Conservation (phyloP, 2,329 filamentous ascomycete species). For the Aureobasidium sp. region DNA sequence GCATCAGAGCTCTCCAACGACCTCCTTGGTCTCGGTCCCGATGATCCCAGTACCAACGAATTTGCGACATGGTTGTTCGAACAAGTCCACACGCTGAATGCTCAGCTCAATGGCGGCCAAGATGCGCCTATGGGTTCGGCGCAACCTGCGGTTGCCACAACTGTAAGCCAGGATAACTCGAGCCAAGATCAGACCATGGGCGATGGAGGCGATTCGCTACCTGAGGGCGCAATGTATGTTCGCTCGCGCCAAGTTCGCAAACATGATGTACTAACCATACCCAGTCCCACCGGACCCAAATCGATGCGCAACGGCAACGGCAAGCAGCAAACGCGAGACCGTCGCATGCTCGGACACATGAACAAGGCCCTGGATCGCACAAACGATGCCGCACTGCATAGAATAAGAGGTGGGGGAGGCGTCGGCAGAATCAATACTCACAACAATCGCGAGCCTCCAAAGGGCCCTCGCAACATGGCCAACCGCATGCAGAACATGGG, state of each 20-base stretch:
- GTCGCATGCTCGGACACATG: constrained; percentile 72
- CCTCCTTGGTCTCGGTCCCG: constrained; percentile 70
- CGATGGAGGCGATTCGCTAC: constrained; percentile 39
- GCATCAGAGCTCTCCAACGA: constrained; percentile 82
- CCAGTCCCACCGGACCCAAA: constrained; percentile 85
- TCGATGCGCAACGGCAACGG: constrained; percentile 67
- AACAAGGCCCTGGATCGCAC: constrained; percentile 69
- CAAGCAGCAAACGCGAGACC: constrained; percentile 40
- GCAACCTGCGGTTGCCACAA: neutral
- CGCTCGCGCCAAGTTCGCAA: neutral
- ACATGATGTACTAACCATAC: constrained; percentile 17
- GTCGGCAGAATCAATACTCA: constrained; percentile 78
- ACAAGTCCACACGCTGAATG: constrained; percentile 63
- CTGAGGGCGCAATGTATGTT: constrained; percentile 39
- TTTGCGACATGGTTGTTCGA: constrained; percentile 94
- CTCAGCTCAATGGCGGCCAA: constrained; percentile 50
- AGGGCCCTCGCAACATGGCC: constrained; percentile 54
- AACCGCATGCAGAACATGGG: constrained; percentile 34
- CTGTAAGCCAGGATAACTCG: neutral
- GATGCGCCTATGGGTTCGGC: constrained; percentile 15
- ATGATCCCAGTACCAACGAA: constrained; percentile 72
- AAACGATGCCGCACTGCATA: constrained; percentile 67
- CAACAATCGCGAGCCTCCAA: constrained; percentile 56
- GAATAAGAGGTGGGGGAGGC: constrained; percentile 63
- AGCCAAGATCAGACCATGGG: constrained; percentile 66